Percentiles rank a stretch among this genome's conserved stretches.
Conservation (phyloP, 768 basidiomycete species). For the Scleroderma bovista region DNA sequence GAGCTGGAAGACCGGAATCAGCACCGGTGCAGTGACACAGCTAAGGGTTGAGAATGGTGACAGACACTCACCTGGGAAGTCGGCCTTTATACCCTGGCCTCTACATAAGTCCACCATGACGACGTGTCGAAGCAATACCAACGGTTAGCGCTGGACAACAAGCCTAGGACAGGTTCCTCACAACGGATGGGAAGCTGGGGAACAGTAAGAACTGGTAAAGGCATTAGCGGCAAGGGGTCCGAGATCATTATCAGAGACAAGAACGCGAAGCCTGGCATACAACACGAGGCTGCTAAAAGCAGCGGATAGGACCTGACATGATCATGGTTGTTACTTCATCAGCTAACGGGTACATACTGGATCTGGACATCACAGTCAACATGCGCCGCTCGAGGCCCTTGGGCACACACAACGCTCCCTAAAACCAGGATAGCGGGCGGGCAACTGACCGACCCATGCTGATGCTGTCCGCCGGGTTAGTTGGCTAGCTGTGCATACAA, state of each 20-base stretch:
- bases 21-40: conserved; percentile 6
- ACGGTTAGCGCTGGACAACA: conserved; percentile 11
- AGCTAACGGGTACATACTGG: conserved; percentile 3
- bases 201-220: conserved; percentile 7
- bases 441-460: too few relatives aligned
- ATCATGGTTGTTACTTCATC: conserved; percentile 24
- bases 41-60: neutral
- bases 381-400: conserved; percentile 8
- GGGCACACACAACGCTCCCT: conserved; percentile 1
- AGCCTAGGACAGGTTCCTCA: conserved; percentile 15
- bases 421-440: too few relatives aligned
- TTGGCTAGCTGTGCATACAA: too few relatives aligned
- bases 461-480: too few relatives aligned
- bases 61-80: neutral
- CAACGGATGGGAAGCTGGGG: conserved; percentile 12
- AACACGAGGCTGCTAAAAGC: conserved; percentile 33
- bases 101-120: conserved; percentile 13
- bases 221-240: conserved; percentile 23
- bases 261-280: conserved; percentile 20
- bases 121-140: conserved; percentile 8
- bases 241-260: conserved; percentile 29
- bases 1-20: conserved; percentile 4
- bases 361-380: conserved; percentile 4
- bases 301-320: conserved; percentile 13
- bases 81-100: neutral